Percentiles rank a stretch among this genome's conserved stretches.
Evolutionary conservation across 2,329 filamentous ascomycete genomes (phyloP).

Genomic region (Fusarium chaquense): DNA sequence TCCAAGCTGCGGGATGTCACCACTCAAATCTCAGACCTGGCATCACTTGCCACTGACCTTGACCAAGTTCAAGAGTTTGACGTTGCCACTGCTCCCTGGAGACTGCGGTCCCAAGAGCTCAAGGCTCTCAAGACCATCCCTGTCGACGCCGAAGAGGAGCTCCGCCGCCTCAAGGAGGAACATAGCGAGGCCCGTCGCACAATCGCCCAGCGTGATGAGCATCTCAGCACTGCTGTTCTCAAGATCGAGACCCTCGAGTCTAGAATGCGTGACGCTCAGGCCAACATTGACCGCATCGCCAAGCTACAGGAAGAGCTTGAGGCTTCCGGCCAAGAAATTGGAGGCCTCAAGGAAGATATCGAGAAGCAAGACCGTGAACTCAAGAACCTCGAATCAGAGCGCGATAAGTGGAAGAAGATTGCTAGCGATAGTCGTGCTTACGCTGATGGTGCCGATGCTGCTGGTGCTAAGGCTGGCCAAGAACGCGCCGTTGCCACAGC

Average conservation of each 20-base stretch:
- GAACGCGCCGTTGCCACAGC: slow-evolving; percentile 77
- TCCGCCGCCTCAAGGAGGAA: slow-evolving; percentile 82
- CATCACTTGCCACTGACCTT: slow-evolving; percentile 76
- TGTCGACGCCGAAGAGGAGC: slow-evolving; percentile 85
- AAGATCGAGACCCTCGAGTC: slow-evolving; percentile 94
- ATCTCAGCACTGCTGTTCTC: slow-evolving; percentile 86
- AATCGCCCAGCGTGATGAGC: slow-evolving; percentile 80
- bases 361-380: slow-evolving; percentile 76
- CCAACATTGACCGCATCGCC: slow-evolving; percentile 77
- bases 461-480: slow-evolving; percentile 68
- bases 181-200: slow-evolving; percentile 80
- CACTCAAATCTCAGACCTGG: slow-evolving; percentile 75
- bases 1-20: slow-evolving; percentile 75
- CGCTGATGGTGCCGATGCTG: slow-evolving; percentile 64
- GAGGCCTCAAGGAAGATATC: slow-evolving; percentile 71
- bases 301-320: slow-evolving; percentile 72
- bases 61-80: slow-evolving; percentile 85
- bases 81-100: slow-evolving; percentile 81
- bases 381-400: slow-evolving; percentile 72
- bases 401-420: slow-evolving; percentile 78
- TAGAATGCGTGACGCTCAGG: slow-evolving; percentile 83
- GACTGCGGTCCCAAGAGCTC: slow-evolving; percentile 82
- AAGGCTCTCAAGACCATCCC: slow-evolving; percentile 84
- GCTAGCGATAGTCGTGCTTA: slow-evolving; percentile 71
- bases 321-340: slow-evolving; percentile 62